Percentiles rank a stretch among this genome's conserved stretches.
Conservation (phyloP, 1,284 basidiomycete species). For the Moesziomyces sp. region DNA sequence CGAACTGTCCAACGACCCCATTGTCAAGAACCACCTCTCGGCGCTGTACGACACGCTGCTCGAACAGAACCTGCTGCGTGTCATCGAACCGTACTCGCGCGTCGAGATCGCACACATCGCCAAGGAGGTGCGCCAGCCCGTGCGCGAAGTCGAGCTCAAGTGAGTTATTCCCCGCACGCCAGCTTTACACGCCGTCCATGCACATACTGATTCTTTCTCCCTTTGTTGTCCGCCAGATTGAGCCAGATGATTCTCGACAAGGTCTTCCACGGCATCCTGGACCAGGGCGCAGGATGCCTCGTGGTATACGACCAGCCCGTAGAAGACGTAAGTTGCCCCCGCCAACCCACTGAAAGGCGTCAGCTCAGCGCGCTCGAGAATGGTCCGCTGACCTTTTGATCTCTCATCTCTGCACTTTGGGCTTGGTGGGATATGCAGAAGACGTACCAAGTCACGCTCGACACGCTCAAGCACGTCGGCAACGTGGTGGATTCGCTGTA, state of each 20-base stretch:
- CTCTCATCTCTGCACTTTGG: too few species aligned
- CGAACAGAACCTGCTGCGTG: constrained; percentile 91
- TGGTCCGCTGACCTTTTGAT: too few species aligned
- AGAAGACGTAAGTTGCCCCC: constrained; percentile 72
- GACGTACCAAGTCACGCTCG: constrained; percentile 85
- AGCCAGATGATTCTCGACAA: constrained; percentile 99
- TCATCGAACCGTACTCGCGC: constrained; percentile 93
- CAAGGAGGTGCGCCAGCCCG: constrained; percentile 85
- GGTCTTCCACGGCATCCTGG: constrained; percentile 90
- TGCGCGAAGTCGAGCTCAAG: constrained; percentile 94
- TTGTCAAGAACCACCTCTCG: constrained; percentile 91
- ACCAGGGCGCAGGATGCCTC: constrained; percentile 91
- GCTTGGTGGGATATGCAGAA: constrained; percentile 71
- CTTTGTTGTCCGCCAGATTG: constrained; percentile 70
- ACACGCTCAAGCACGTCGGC: constrained; percentile 87
- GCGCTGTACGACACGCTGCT: constrained; percentile 93
- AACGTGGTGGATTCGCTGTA: constrained; percentile 92
- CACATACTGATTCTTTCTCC: neutral
- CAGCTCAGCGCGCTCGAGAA: too few species aligned
- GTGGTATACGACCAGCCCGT: constrained; percentile 87
- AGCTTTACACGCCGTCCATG: too few species aligned
- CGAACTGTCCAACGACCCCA: constrained; percentile 90
- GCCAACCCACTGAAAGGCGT: neutral
- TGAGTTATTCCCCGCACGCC: constrained; percentile 69
- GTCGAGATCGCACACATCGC: constrained; percentile 92